Percentiles rank a stretch among this genome's conserved stretches.
Conservation (phyloP, 371 early-diverging fungal genomes). For the Nematocida sp. region DNA sequence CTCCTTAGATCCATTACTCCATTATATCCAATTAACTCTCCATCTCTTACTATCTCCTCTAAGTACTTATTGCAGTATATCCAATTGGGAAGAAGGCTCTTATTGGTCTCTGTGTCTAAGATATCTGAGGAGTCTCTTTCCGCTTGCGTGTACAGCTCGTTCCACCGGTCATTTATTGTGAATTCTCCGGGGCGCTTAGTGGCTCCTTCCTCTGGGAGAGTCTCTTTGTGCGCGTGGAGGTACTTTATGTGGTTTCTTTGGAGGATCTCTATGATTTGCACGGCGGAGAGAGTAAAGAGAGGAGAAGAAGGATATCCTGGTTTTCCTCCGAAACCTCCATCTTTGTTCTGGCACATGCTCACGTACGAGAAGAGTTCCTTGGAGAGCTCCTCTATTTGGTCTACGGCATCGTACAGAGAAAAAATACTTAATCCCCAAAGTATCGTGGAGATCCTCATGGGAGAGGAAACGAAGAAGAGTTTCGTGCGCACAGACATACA, state of each 20-base stretch:
- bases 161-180: slow-evolving; percentile 14
- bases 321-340: slow-evolving; percentile 84
- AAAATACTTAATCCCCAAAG: slow-evolving; percentile 61
- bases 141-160: too few relatives aligned
- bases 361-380: slow-evolving; percentile 40
- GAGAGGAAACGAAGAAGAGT: slow-evolving; percentile 56
- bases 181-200: slow-evolving; percentile 29
- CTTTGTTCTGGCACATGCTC: slow-evolving; percentile 57
- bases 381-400: slow-evolving; percentile 8
- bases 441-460: slow-evolving; percentile 54
- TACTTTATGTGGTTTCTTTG: too few relatives aligned
- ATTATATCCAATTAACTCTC: slow-evolving; percentile 54
- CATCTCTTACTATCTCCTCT: slow-evolving; percentile 69
- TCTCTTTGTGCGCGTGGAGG: too few relatives aligned
- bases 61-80: slow-evolving; percentile 51
- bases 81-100: neutral
- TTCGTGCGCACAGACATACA: slow-evolving; percentile 29
- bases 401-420: slow-evolving; percentile 33
- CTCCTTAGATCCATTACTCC: slow-evolving; percentile 6
- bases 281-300: slow-evolving; percentile 80
- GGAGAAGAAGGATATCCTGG: slow-evolving; percentile 80
- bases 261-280: slow-evolving; percentile 89
- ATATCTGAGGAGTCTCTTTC: too few relatives aligned
- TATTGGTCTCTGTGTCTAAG: too few relatives aligned
- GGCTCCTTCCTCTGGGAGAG: neutral